A percentile compares a stretch with the other conserved stretches of the same genome.
phyloP scores from a whole-genome alignment of 2,329 filamentous ascomycete species.

The Lecanosticta acicola region DNA sequence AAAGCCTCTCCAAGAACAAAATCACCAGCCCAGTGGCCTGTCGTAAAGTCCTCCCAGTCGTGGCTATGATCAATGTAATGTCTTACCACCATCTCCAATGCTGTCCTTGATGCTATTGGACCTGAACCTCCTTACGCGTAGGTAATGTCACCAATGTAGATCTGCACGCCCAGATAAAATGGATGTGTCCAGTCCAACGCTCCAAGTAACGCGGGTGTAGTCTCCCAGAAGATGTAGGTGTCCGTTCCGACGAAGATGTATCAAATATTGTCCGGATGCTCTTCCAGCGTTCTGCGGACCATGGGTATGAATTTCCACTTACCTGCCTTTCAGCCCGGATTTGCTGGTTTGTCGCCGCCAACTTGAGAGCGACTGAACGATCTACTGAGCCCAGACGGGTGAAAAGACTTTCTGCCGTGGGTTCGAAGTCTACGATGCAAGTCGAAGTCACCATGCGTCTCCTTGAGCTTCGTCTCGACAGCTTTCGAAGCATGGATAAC shows the following conservation, averaged over 20 bases:
- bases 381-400: constrained; percentile 19
- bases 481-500: constrained; percentile 30
- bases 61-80: constrained; percentile 39
- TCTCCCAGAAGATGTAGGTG: constrained; percentile 51
- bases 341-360: constrained; percentile 11
- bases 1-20: constrained; percentile 26
- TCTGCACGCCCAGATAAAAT: constrained; percentile 39
- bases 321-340: constrained; percentile 47
- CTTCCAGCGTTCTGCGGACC: constrained; percentile 40
- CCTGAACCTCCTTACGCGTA: constrained; percentile 40
- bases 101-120: constrained; percentile 37
- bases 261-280: constrained; percentile 49
- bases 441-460: constrained; percentile 23
- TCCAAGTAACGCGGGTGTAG: constrained; percentile 38
- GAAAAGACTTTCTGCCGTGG: constrained; percentile 14
- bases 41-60: constrained; percentile 22
- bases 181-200: constrained; percentile 37
- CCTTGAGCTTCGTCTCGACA: constrained; percentile 16
- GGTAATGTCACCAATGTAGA: constrained; percentile 31
- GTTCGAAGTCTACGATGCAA: constrained; percentile 19
- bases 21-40: constrained; percentile 28
- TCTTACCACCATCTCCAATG: constrained; percentile 28
- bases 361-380: constrained; percentile 8
- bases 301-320: constrained; percentile 53
- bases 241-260: constrained; percentile 56